These are phyloP conservation scores for Pestalotiopsis sp. DNA, from an alignment of 2,329 filamentous ascomycete genomes.

Conservation along the genomic window DNA sequence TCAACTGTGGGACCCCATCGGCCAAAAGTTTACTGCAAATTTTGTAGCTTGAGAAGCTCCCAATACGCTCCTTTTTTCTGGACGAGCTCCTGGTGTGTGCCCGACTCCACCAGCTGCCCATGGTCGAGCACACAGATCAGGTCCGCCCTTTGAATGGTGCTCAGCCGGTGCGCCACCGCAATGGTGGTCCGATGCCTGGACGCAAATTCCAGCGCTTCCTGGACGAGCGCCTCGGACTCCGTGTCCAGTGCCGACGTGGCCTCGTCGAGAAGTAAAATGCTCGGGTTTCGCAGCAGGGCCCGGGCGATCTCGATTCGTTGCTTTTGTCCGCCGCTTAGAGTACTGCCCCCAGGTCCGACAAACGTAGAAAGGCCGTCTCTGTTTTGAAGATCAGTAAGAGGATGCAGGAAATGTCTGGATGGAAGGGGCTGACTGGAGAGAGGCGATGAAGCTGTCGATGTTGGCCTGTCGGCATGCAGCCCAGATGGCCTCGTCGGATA, in stretches of 20 bases:
- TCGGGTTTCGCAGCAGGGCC: constrained; percentile 4
- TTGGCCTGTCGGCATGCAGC: constrained; percentile 60
- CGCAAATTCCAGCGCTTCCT: constrained; percentile 37
- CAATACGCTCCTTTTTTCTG: neutral
- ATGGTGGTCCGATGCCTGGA: constrained; percentile 64
- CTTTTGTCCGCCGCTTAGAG: constrained; percentile 7
- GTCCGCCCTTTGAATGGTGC: constrained; percentile 75
- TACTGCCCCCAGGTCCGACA: neutral
- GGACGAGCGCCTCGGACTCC: neutral
- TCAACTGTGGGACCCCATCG: too few relatives aligned
- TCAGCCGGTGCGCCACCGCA: constrained; percentile 73
- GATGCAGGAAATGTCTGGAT: neutral
- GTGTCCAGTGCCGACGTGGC: constrained; percentile 7
- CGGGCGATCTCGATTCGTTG: constrained; percentile 10
- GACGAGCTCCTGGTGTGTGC: constrained; percentile 20
- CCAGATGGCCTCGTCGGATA: constrained; percentile 52
- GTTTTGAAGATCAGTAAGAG: neutral
- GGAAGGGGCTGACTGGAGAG: neutral
- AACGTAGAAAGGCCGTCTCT: constrained; percentile 6
- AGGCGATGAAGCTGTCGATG: constrained; percentile 67
- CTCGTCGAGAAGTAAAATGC: constrained; percentile 9
- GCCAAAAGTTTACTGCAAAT: neutral
- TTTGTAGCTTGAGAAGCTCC: constrained; percentile 4
- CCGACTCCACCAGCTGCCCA: constrained; percentile 20
- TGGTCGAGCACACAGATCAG: constrained; percentile 57